A percentile compares a stretch with the other conserved stretches of the same genome.
Conservation (phyloP, 805 yeast genomes). For the Kluyveromyces wickerhamii region DNA sequence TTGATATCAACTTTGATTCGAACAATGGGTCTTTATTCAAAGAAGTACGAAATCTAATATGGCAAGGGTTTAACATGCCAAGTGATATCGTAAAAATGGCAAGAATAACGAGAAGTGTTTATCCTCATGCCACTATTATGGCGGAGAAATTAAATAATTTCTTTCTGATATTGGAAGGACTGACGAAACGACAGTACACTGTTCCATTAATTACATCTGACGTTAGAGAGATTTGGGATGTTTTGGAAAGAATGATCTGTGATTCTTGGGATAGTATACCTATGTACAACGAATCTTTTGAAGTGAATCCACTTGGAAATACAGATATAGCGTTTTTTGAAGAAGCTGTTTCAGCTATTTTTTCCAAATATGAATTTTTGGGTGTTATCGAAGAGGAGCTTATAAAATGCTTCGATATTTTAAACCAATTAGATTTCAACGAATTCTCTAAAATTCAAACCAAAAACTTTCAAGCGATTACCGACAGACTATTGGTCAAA, state of each 20-base stretch:
- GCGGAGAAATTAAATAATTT: slow-evolving; percentile 43
- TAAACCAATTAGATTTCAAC: neutral
- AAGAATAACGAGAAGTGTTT: slow-evolving; percentile 40
- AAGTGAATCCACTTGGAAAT: neutral
- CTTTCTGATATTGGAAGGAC: slow-evolving; percentile 12
- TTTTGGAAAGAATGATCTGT: slow-evolving; percentile 30
- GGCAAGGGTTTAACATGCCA: slow-evolving; percentile 52
- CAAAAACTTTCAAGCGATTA: neutral
- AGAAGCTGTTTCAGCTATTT: neutral
- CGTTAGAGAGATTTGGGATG: slow-evolving; percentile 26
- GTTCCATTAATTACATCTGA: slow-evolving; percentile 35
- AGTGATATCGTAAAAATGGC: slow-evolving; percentile 39
- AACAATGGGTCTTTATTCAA: slow-evolving; percentile 36
- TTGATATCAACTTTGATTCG: slow-evolving; percentile 47
- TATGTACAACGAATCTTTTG: slow-evolving; percentile 7
- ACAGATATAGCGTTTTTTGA: neutral
- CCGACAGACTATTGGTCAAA: neutral
- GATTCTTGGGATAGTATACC: slow-evolving; percentile 49
- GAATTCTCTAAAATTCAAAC: neutral
- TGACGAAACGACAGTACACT: slow-evolving; percentile 35
- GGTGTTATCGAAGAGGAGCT: neutral
- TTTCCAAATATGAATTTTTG: neutral
- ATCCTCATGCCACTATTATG: slow-evolving; percentile 50
- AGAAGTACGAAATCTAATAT: slow-evolving; percentile 45
- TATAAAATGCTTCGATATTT: neutral